These are phyloP conservation scores for Jatropha multifida DNA, from an alignment of 441 rosid genomes.

Conservation along the genomic window DNA sequence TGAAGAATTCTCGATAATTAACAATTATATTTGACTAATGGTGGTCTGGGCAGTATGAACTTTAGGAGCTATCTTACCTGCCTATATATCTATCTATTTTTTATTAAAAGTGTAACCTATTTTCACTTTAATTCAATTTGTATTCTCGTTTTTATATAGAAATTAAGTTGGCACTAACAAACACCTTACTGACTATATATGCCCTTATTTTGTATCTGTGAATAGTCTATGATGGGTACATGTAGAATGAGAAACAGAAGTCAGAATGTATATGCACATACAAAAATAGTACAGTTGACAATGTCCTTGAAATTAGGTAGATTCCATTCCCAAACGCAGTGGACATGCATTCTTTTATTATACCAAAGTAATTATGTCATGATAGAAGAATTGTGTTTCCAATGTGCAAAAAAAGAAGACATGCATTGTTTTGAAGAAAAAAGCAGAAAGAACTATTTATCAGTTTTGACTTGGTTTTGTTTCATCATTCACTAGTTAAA, in stretches of 20 bases:
- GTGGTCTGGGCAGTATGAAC: slow-evolving; percentile 15
- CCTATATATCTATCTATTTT: background rate
- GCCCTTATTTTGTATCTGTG: no score
- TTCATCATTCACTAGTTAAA: background rate
- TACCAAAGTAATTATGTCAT: slow-evolving; percentile 6
- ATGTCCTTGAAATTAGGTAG: background rate
- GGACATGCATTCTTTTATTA: background rate
- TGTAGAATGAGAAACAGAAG: background rate
- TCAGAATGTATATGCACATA: background rate
- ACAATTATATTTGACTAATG: slow-evolving; percentile 17
- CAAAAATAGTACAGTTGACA: background rate
- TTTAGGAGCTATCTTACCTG: slow-evolving; percentile 14
- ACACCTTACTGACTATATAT: no score
- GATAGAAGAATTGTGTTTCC: background rate
- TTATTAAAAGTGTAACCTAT: no score
- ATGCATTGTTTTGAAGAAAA: background rate
- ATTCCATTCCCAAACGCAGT: background rate
- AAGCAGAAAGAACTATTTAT: background rate
- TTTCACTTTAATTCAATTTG: no score
- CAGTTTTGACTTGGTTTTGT: background rate
- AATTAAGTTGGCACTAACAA: no score
- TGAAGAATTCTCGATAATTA: slow-evolving; percentile 7
- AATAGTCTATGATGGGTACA: background rate
- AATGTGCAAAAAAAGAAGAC: background rate
- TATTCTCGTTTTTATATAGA: no score